Conservation (phyloP, 139 green algal genomes). For the Closterium sp. region DNA sequence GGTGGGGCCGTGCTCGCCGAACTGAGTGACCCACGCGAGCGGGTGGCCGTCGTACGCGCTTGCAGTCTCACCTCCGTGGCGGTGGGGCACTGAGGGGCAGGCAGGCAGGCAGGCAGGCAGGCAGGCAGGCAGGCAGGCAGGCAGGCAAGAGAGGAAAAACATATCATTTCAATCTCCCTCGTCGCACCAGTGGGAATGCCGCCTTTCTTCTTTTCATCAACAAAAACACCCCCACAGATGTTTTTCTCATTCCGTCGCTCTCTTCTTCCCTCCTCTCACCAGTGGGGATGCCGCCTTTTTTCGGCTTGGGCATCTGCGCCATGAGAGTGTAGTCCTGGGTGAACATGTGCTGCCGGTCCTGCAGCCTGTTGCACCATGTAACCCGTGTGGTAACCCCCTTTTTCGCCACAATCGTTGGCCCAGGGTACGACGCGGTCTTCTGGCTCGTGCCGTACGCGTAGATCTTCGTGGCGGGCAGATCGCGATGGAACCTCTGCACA, state of each 20-base stretch:
- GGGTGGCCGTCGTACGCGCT: slow-evolving; percentile 21
- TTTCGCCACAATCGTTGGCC: slow-evolving; percentile 22
- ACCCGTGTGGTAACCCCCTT: slow-evolving; percentile 3
- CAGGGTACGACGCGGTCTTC: slow-evolving; percentile 15
- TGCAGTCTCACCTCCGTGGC: neutral
- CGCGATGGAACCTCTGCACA: slow-evolving; percentile 37
- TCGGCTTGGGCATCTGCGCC: neutral
- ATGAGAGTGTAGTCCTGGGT: slow-evolving; percentile 26
- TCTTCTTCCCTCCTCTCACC: neutral
- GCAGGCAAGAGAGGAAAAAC: too few relatives aligned
- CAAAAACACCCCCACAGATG: too few relatives aligned
- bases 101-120: neutral
- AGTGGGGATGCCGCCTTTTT: slow-evolving; percentile 19
- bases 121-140: neutral
- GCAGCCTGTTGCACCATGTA: slow-evolving; percentile 20
- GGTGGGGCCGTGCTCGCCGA: slow-evolving; percentile 12
- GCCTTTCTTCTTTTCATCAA: too few relatives aligned
- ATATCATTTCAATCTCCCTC: too few relatives aligned
- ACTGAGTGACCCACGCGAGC: slow-evolving; percentile 16
- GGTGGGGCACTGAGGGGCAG: slow-evolving; percentile 9
- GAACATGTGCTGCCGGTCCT: slow-evolving; percentile 20
- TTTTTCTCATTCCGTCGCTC: too few relatives aligned
- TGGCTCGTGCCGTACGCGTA: slow-evolving; percentile 17
- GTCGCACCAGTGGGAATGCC: too few relatives aligned
- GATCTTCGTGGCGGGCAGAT: slow-evolving; percentile 19